Conservation (phyloP, 805 yeast genomes). For the Lipomyces lipofer region DNA sequence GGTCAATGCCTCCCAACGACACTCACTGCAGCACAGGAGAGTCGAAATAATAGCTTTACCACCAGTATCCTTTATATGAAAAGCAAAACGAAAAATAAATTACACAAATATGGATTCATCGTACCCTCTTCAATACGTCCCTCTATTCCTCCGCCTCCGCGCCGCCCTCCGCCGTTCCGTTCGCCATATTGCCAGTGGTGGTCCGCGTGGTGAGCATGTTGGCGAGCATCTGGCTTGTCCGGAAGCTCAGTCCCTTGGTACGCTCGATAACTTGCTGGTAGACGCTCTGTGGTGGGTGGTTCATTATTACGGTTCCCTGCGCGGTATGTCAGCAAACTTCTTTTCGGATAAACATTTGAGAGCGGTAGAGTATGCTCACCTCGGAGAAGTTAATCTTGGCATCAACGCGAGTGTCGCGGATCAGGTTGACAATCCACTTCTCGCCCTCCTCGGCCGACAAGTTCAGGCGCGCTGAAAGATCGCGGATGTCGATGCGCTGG, state of each 20-base stretch:
- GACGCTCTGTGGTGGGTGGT: conserved; percentile 55
- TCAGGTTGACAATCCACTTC: conserved; percentile 53
- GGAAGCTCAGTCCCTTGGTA: conserved; percentile 64
- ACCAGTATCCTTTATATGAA: too few species aligned
- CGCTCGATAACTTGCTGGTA: conserved; percentile 69
- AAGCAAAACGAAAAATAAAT: too few species aligned
- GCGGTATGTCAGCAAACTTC: too few species aligned
- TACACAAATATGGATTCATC: too few species aligned
- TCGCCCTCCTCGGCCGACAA: conserved; percentile 51
- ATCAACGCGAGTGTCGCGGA: conserved; percentile 52
- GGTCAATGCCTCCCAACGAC: too few species aligned
- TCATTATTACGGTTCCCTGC: conserved; percentile 54
- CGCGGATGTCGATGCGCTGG: conserved; percentile 49
- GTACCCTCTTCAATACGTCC: too few species aligned
- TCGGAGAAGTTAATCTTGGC: conserved; percentile 56
- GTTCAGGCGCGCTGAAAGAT: conserved; percentile 49
- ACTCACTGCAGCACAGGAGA: too few species aligned
- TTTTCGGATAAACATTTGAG: too few species aligned
- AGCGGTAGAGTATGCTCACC: too few species aligned
- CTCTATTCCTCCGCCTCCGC: neutral
- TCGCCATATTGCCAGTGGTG: conserved; percentile 6
- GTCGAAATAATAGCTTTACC: too few species aligned
- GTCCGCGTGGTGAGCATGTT: conserved; percentile 37
- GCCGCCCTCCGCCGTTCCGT: neutral
- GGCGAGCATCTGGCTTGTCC: conserved; percentile 57